Evolutionary conservation across 176 grass and related monocot genomes (phyloP).

Genomic region (Paspalum vaginatum): DNA sequence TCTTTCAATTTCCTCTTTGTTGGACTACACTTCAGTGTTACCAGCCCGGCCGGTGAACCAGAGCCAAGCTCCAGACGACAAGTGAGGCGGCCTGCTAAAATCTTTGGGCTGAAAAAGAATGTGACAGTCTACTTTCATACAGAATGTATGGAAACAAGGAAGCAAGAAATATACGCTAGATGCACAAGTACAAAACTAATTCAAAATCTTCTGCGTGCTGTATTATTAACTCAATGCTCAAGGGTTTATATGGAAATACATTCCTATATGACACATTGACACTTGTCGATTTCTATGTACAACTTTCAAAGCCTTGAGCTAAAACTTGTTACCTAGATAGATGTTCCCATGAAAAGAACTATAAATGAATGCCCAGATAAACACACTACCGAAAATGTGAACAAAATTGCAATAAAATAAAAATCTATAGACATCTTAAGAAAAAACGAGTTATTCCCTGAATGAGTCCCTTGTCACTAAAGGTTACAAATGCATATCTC

Average conservation of each 20-base stretch:
- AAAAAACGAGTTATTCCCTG: constrained; percentile 18
- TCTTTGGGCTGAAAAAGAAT: background rate
- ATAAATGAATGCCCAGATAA: background rate
- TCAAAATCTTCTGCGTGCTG: constrained; percentile 30
- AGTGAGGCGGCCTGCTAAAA: too few relatives aligned
- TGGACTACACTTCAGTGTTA: too few relatives aligned
- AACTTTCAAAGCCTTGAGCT: constrained; percentile 29
- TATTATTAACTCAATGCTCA: constrained; percentile 13
- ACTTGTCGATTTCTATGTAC: constrained; percentile 38
- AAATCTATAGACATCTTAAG: constrained; percentile 30
- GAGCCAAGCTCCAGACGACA: too few relatives aligned
- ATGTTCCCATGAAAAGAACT: constrained; percentile 18
- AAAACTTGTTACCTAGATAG: constrained; percentile 39
- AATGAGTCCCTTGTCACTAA: constrained; percentile 23
- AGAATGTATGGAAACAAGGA: background rate
- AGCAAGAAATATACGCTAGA: background rate
- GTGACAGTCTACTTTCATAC: background rate
- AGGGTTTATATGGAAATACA: constrained; percentile 19
- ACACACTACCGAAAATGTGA: constrained; percentile 12
- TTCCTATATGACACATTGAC: background rate
- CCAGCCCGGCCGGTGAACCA: too few relatives aligned
- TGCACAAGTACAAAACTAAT: background rate
- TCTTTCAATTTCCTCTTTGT: too few relatives aligned
- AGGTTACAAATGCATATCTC: constrained; percentile 37
- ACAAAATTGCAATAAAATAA: constrained; percentile 29